A percentile compares a stretch with the other conserved stretches of the same genome.
Conservation (phyloP, 2,329 filamentous ascomycete species). For the Aspergillus fijiensis region DNA sequence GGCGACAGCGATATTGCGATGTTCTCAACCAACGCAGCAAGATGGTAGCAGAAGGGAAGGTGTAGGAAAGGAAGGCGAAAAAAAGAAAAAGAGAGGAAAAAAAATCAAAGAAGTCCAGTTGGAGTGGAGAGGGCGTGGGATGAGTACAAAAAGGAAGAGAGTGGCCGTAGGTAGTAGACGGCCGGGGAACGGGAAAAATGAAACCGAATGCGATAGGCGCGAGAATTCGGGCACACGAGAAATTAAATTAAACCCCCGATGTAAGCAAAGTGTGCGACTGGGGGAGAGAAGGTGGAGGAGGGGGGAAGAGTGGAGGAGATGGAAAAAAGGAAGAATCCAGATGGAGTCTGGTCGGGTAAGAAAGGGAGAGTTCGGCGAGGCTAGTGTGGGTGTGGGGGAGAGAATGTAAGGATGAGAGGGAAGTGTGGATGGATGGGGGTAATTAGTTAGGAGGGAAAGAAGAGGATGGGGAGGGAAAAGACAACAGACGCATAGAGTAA, state of each 20-base stretch:
- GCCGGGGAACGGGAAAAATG: conserved; percentile 5
- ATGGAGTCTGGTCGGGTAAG: conserved; percentile 6
- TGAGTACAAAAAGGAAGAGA: conserved; percentile 9
- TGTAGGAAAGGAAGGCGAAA: conserved; percentile 1
- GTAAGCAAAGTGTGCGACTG: conserved; percentile 3
- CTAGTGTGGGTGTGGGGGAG: neutral
- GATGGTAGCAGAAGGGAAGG: conserved; percentile 5
- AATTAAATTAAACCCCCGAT: conserved; percentile 1
- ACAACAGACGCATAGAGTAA: too few species aligned
- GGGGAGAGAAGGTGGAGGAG: neutral
- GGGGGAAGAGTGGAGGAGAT: neutral
- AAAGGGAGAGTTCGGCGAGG: neutral
- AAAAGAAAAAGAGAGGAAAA: conserved; percentile 8
- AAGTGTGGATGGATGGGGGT: neutral
- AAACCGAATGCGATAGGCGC: conserved; percentile 1
- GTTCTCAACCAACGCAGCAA: neutral
- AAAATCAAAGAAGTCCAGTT: conserved; percentile 6
- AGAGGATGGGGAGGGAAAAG: too few species aligned
- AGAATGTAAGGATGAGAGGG: conserved; percentile 6
- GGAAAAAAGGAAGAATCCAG: neutral
- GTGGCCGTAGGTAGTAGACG: neutral
- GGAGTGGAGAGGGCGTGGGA: neutral
- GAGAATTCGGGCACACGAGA: conserved; percentile 7
- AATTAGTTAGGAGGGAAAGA: neutral
- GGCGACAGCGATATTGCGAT: neutral